These are phyloP conservation scores for Sindora glabra DNA, from an alignment of 306 rosid species.

Conservation along the genomic window DNA sequence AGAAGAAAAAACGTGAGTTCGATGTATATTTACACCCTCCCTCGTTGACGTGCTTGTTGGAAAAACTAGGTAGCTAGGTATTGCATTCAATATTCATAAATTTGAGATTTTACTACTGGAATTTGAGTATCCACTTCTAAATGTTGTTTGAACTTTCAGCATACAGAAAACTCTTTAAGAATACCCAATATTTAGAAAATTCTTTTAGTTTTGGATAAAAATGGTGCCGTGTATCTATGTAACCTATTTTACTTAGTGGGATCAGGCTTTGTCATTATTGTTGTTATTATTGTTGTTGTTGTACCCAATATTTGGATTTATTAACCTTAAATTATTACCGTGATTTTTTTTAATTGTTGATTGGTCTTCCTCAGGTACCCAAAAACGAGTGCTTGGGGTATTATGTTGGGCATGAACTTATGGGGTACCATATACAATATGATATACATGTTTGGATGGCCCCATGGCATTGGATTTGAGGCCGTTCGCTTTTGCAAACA, in stretches of 20 bases:
- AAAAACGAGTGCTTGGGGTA: conserved; percentile 93
- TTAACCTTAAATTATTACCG: not conserved
- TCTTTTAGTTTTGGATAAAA: not conserved
- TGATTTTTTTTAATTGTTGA: not conserved
- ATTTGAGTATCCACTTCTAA: not conserved
- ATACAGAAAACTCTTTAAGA: too few species aligned
- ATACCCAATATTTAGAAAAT: too few species aligned
- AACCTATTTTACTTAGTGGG: too few species aligned
- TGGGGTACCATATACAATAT: conserved; percentile 95
- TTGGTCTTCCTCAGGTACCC: conserved; percentile 57
- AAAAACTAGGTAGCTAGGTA: too few species aligned
- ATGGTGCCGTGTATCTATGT: too few species aligned
- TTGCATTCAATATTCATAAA: too few species aligned
- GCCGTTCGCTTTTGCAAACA: conserved; percentile 74
- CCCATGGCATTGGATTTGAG: conserved; percentile 62
- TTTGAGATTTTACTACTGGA: too few species aligned
- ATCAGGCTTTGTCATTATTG: too few species aligned
- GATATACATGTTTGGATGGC: conserved; percentile 92
- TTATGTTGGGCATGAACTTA: conserved; percentile 95
- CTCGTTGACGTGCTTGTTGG: too few species aligned
- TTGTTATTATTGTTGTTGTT: too few species aligned
- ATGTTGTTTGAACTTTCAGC: not conserved
- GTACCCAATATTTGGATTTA: not conserved
- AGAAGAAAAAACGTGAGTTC: too few species aligned
- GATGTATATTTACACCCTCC: too few species aligned